Percentiles rank a stretch among this genome's conserved stretches.
Evolutionary conservation across 116 monocot genomes (phyloP).

Genomic region (Dioscorea cayenensis): DNA sequence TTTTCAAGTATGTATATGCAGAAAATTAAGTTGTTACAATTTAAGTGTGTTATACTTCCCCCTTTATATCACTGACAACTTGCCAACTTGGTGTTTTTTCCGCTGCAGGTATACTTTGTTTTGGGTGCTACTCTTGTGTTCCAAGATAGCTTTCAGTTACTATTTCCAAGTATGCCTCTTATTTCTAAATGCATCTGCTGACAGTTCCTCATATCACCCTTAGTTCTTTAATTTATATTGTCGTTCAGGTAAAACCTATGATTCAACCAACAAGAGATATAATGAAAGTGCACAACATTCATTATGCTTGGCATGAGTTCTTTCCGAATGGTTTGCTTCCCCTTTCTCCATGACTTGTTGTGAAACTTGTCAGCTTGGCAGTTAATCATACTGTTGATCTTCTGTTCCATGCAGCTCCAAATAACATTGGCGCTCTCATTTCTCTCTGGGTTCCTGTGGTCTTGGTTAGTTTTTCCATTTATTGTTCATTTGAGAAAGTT

Average conservation of each 20-base stretch:
- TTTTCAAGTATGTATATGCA: conserved; percentile 72
- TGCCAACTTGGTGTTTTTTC: conserved; percentile 4
- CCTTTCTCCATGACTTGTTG: background rate
- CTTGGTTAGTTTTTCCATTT: conserved; percentile 41
- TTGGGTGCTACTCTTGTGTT: conserved; percentile 84
- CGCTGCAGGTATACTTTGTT: conserved; percentile 79
- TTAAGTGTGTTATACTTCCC: background rate
- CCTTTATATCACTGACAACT: background rate
- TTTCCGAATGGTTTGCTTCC: conserved; percentile 76
- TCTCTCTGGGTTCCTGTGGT: conserved; percentile 91
- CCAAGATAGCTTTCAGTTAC: conserved; percentile 86
- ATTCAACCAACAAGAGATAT: conserved; percentile 95
- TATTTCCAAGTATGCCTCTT: conserved; percentile 48
- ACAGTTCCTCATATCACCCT: background rate
- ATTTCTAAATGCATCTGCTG: background rate
- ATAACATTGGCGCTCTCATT: conserved; percentile 74
- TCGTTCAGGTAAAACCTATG: conserved; percentile 77
- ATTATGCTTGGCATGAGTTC: conserved; percentile 90
- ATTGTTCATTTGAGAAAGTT: background rate
- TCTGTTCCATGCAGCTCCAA: conserved; percentile 46
- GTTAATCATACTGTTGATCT: conserved; percentile 2
- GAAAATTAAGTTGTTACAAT: background rate
- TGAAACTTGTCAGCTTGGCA: background rate
- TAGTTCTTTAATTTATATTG: background rate
- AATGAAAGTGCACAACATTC: conserved; percentile 74